Conservation (phyloP, 768 basidiomycete genomes). For the Pulveroboletus sp. region DNA sequence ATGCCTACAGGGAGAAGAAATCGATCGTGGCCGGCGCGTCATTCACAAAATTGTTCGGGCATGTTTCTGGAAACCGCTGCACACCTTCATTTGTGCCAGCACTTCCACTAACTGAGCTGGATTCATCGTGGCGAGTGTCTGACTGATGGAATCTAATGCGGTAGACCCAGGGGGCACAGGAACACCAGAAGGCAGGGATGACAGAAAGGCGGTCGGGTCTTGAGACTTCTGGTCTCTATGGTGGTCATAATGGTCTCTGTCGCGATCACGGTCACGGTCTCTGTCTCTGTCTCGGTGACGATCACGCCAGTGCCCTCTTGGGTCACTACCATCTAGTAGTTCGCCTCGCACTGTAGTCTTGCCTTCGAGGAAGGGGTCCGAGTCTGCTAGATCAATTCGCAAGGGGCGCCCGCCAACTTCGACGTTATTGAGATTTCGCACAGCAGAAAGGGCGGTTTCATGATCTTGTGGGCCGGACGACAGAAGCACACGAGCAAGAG, state of each 20-base stretch:
- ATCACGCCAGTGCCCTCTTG: slow-evolving; percentile 36
- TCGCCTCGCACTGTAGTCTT: slow-evolving; percentile 86
- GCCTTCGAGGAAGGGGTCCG: slow-evolving; percentile 86
- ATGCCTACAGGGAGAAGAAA: slow-evolving; percentile 59
- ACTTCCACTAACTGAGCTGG: slow-evolving; percentile 88
- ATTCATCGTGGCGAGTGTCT: slow-evolving; percentile 77
- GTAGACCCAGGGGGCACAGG: slow-evolving; percentile 66
- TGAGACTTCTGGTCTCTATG: slow-evolving; percentile 32
- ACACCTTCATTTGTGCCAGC: slow-evolving; percentile 96
- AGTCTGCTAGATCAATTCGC: slow-evolving; percentile 91
- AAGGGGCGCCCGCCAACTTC: slow-evolving; percentile 91
- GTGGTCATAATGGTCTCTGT: slow-evolving; percentile 32
- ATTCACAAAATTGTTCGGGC: slow-evolving; percentile 19
- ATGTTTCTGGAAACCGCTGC: slow-evolving; percentile 25
- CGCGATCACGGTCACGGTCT: slow-evolving; percentile 51
- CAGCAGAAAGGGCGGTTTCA: slow-evolving; percentile 92
- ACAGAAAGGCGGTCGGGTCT: slow-evolving; percentile 54
- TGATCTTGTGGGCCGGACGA: slow-evolving; percentile 55
- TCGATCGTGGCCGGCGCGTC: slow-evolving; percentile 7
- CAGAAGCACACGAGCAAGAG: slow-evolving; percentile 11
- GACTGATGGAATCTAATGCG: slow-evolving; percentile 77
- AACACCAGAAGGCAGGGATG: slow-evolving; percentile 69
- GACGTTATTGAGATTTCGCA: slow-evolving; percentile 90
- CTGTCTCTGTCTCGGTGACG: slow-evolving; percentile 49
- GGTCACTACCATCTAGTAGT: slow-evolving; percentile 59